Base-by-base conservation (phyloP, 108 stramenopile genomes). In the Aurantiochytrium sp. region DNA sequence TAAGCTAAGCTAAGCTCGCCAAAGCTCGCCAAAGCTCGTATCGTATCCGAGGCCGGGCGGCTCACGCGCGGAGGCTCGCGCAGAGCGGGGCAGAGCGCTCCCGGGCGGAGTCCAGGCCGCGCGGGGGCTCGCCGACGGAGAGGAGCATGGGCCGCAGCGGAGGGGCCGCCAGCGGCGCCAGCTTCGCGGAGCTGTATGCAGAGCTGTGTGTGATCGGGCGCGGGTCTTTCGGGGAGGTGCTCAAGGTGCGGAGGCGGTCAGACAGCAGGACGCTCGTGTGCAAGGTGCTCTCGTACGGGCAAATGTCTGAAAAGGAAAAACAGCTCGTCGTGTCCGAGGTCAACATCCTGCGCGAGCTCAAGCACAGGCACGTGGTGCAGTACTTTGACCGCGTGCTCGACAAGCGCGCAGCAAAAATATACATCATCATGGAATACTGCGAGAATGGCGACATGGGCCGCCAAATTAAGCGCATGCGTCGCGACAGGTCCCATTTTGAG, bases 381-480 rank as follows among this genome's bases (percentile, higher is more conserved):
- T 94, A 94, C 91, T 94, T 94, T 89, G 94, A 94, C 69, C 91
- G 93, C 35, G 92, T 94, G 59, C 90, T 94, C 42, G 94, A 94
- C 44, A 92, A 92, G 55, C 44, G 87, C 43, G 57, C 47, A 23
- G 92, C 93, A 14, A 88, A 91, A 58, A 57, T 94, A 35, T 93
- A 94, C 88, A 95, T 95, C 53, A 59, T 95, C 64, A 95, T 95
- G 94, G 94, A 95, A 71, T 92, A 92, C 91, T 95, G 94, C 60
- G 51, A 88, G 25, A 89, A 91, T 43, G 93, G 93, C 5, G 94
- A 95, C 59, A 44, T 93, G n/a, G 60, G 91, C 58, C 55, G 87
- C 29, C 51, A 88, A 35, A 92, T 92, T 8, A 88, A 43, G 55
- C 88, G 28, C 43, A 57, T 29, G 42, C 87, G 76, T 5, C 44